phyloP scores from a whole-genome alignment of 2,329 filamentous ascomycete genomes.

The Apiospora kogelbergensis region DNA sequence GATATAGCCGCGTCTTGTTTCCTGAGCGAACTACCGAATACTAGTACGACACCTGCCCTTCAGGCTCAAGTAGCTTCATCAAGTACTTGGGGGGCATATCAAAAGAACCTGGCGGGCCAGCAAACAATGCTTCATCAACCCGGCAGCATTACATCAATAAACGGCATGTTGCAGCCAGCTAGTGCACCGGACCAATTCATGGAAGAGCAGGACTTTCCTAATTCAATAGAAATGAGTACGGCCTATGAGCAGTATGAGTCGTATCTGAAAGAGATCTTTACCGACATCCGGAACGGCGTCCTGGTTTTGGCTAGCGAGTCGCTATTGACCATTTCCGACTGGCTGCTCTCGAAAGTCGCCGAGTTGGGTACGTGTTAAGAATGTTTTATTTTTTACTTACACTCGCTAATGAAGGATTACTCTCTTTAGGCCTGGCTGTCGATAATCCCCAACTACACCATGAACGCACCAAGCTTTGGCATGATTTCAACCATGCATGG shows the following conservation, averaged over 20 bases:
- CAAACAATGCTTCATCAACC: constrained; percentile 53
- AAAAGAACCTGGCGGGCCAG: constrained; percentile 57
- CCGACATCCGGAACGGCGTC: constrained; percentile 60
- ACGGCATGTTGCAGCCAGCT: constrained; percentile 42
- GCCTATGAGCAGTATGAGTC: constrained; percentile 67
- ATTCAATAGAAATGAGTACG: constrained; percentile 60
- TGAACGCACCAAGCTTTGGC: constrained; percentile 83
- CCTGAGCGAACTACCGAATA: constrained; percentile 62
- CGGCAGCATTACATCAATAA: constrained; percentile 46
- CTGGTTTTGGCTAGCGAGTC: constrained; percentile 52
- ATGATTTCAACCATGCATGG: constrained; percentile 94
- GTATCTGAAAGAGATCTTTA: constrained; percentile 67
- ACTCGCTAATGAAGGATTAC: neutral
- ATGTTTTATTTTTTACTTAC: neutral
- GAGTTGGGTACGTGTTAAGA: constrained; percentile 50
- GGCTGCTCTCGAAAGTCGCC: constrained; percentile 55
- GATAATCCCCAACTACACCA: constrained; percentile 76
- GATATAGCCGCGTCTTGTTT: constrained; percentile 76
- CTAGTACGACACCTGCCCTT: constrained; percentile 55
- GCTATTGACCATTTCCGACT: constrained; percentile 52
- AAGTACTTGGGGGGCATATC: constrained; percentile 62
- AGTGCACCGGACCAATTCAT: constrained; percentile 47
- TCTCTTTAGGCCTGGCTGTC: constrained; percentile 68
- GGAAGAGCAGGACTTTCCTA: constrained; percentile 59
- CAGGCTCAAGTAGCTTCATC: constrained; percentile 49